Conservation (phyloP, 2,329 filamentous ascomycete genomes). For the Lasiodiplodia sp. region DNA sequence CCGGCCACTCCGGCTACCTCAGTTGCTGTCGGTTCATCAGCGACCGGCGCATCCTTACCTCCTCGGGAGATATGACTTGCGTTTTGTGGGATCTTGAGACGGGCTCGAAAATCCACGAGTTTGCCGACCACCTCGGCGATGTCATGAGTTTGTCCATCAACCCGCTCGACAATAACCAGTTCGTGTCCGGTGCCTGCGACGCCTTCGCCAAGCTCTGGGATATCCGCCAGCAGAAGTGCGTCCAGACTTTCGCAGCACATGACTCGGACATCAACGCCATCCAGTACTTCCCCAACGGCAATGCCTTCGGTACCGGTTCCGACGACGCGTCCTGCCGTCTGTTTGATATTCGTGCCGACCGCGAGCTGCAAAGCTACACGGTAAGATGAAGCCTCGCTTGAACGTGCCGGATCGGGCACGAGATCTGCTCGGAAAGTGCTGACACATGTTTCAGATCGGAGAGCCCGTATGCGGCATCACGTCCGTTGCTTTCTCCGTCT, state of each 20-base stretch:
- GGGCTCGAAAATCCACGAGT: slow-evolving; percentile 95
- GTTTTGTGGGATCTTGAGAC: slow-evolving; percentile 99
- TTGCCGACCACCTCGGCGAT: slow-evolving; percentile 96
- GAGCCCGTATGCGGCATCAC: slow-evolving; percentile 98
- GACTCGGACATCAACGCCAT: slow-evolving; percentile 99
- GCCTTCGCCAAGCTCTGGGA: slow-evolving; percentile 99
- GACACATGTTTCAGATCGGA: slow-evolving; percentile 72
- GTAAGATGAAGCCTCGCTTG: slow-evolving; percentile 49
- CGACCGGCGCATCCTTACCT: slow-evolving; percentile 95
- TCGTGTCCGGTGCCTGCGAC: slow-evolving; percentile 98
- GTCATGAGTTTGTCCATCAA: slow-evolving; percentile 99
- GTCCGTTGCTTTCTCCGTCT: slow-evolving; percentile 97
- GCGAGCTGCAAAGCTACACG: slow-evolving; percentile 74
- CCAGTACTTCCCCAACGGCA: slow-evolving; percentile 98
- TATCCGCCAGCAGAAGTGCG: slow-evolving; percentile 96
- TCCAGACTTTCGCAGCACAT: slow-evolving; percentile 97
- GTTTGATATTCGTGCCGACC: slow-evolving; percentile 96
- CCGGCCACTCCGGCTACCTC: slow-evolving; percentile 95
- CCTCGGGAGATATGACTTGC: slow-evolving; percentile 99
- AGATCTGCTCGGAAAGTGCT: slow-evolving; percentile 3
- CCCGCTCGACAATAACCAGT: slow-evolving; percentile 98
- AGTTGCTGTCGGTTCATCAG: slow-evolving; percentile 99
- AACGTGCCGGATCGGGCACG: slow-evolving; percentile 8
- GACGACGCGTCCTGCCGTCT: slow-evolving; percentile 97
- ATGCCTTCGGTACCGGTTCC: slow-evolving; percentile 96